Conservation (phyloP, 257 asterid species). For the Nicotiana paniculata region DNA sequence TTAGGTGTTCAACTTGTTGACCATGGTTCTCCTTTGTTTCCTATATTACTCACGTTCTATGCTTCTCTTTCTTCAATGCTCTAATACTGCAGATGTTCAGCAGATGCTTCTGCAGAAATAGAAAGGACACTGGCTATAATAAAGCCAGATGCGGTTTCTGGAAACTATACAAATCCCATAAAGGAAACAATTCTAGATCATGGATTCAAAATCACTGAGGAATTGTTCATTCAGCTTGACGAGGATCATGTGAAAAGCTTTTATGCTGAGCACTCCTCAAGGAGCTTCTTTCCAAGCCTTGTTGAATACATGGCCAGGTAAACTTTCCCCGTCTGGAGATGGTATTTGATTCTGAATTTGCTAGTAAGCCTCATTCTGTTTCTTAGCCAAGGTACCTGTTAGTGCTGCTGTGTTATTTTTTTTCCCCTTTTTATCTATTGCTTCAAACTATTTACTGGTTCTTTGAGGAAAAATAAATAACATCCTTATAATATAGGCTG, state of each 20-base stretch:
- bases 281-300: constrained; percentile 60
- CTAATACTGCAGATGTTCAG: constrained; percentile 33
- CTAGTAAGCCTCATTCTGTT: background rate
- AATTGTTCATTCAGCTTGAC: constrained; percentile 41
- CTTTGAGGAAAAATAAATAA: background rate
- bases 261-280: constrained; percentile 65
- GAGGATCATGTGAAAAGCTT: constrained; percentile 49
- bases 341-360: background rate
- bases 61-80: constrained; percentile 10
- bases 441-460: background rate
- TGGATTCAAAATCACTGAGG: constrained; percentile 53
- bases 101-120: constrained; percentile 22
- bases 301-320: constrained; percentile 80
- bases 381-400: background rate
- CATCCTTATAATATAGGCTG: background rate
- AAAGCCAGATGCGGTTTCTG: constrained; percentile 78
- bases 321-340: background rate
- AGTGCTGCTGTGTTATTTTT: background rate
- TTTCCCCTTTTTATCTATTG: background rate
- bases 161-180: constrained; percentile 43
- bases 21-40: background rate
- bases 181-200: constrained; percentile 50
- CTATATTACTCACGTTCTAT: background rate
- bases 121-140: constrained; percentile 75
- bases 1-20: background rate